These are phyloP conservation scores for Phytophthora parvispora DNA, from an alignment of 352 stramenopile genomes.

Conservation along the genomic window DNA sequence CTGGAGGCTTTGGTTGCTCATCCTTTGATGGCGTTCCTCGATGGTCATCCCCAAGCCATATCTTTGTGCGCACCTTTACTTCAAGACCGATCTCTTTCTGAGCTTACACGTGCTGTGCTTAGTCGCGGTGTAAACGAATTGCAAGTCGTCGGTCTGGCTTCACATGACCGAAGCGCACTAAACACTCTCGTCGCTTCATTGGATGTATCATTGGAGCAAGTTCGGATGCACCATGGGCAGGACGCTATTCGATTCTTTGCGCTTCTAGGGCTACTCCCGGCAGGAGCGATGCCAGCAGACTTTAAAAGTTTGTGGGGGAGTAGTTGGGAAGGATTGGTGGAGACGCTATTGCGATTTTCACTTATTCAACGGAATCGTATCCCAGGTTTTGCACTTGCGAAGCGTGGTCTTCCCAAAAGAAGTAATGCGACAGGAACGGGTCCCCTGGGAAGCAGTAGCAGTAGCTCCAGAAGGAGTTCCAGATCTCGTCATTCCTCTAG, in stretches of 20 bases:
- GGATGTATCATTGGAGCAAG: conserved; percentile 78
- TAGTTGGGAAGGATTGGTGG: conserved; percentile 73
- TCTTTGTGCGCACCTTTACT: conserved; percentile 80
- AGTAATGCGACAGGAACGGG: conserved; percentile 38
- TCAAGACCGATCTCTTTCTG: conserved; percentile 77
- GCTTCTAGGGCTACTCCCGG: conserved; percentile 73
- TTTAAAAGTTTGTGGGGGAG: conserved; percentile 81
- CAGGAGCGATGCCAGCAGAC: conserved; percentile 78
- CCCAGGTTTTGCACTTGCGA: conserved; percentile 67
- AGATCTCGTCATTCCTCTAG: conserved; percentile 44
- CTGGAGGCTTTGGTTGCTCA: conserved; percentile 71
- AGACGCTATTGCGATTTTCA: conserved; percentile 80
- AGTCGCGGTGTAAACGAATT: conserved; percentile 76
- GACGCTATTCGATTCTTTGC: conserved; percentile 85
- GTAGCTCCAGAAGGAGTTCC: conserved; percentile 21
- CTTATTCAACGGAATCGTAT: conserved; percentile 83
- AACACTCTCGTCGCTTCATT: conserved; percentile 84
- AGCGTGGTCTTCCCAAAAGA: conserved; percentile 65
- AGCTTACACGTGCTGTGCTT: conserved; percentile 79
- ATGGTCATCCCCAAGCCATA: conserved; percentile 86
- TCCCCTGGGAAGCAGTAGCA: conserved; percentile 24
- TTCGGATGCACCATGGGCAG: conserved; percentile 71
- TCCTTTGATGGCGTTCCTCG: conserved; percentile 83
- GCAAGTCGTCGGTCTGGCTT: conserved; percentile 70
- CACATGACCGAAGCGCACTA: conserved; percentile 75